These are phyloP conservation scores for Besnoitia besnoiti DNA, from an alignment of 169 alveolate genomes.

Conservation along the genomic window DNA sequence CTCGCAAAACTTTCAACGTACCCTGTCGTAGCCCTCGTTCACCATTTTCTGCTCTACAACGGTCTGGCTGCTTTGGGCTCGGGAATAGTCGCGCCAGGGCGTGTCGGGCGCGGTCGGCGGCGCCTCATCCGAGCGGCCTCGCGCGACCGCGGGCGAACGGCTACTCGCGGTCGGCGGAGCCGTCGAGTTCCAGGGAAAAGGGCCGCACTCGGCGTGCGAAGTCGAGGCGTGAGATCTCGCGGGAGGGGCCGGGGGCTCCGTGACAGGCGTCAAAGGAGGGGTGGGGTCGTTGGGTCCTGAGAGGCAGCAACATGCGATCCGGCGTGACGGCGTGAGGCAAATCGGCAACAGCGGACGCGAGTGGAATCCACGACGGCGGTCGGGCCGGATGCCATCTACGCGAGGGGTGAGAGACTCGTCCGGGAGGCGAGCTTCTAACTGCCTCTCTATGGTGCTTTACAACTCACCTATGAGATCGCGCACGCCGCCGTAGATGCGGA, in stretches of 20 bases:
- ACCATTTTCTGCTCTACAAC: constrained; percentile 31
- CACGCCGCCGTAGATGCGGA: not conserved
- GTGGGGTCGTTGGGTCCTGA: not conserved
- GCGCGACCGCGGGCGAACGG: not conserved
- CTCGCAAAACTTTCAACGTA: not conserved
- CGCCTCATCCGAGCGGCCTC: not conserved
- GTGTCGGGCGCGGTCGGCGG: not conserved
- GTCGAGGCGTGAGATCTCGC: not conserved
- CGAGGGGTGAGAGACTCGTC: too few relatives aligned
- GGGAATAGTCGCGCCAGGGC: not conserved
- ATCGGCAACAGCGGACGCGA: too few relatives aligned
- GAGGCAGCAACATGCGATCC: too few relatives aligned
- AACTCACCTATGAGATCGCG: not conserved
- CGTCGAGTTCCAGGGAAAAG: not conserved
- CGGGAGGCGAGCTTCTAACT: too few relatives aligned
- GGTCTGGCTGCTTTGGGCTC: not conserved
- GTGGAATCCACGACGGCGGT: too few relatives aligned
- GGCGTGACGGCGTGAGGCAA: too few relatives aligned
- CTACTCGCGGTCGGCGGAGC: not conserved
- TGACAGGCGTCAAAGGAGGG: not conserved
- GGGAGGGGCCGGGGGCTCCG: not conserved
- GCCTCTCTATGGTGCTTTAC: not conserved
- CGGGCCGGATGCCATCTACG: too few relatives aligned
- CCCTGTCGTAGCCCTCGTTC: constrained; percentile 9
- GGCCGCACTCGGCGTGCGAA: not conserved